Conservation (phyloP, 495 filamentous ascomycete species). For the Penicillium canescens region DNA sequence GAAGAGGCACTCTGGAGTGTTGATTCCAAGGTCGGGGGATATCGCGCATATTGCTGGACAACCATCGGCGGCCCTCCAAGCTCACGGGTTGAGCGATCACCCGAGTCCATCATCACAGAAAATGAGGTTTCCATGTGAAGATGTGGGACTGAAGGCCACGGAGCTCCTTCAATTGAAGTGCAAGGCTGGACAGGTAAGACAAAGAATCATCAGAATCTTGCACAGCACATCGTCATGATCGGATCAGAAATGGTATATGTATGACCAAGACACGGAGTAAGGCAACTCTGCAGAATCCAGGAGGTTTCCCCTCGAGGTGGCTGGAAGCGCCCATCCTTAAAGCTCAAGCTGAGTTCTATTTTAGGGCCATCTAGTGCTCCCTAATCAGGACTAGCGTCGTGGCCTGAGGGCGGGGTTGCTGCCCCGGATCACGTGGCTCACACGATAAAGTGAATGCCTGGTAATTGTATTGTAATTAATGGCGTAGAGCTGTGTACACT, state of each 20-base stretch:
- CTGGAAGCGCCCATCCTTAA: slow-evolving; percentile 27
- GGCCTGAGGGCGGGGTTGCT: slow-evolving; percentile 35
- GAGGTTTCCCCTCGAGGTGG: slow-evolving; percentile 28
- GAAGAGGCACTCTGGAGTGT: slow-evolving; percentile 46
- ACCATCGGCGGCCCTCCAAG: slow-evolving; percentile 35
- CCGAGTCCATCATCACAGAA: slow-evolving; percentile 32
- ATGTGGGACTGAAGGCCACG: neutral
- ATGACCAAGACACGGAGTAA: neutral
- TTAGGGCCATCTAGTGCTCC: slow-evolving; percentile 19
- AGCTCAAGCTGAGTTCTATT: slow-evolving; percentile 28
- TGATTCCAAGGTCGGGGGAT: slow-evolving; percentile 40
- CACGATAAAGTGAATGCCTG: no score
- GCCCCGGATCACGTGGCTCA: slow-evolving; percentile 16
- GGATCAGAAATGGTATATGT: neutral
- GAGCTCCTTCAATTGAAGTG: slow-evolving; percentile 3
- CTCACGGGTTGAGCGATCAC: slow-evolving; percentile 31
- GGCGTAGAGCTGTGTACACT: no score
- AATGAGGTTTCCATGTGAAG: slow-evolving; percentile 36
- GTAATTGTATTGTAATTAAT: no score
- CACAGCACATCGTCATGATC: slow-evolving; percentile 12
- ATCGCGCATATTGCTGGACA: slow-evolving; percentile 47
- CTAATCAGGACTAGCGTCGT: slow-evolving; percentile 10
- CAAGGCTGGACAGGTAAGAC: slow-evolving; percentile 3
- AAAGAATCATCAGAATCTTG: slow-evolving; percentile 8
- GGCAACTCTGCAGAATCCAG: slow-evolving; percentile 4